Percentiles rank a stretch among this genome's conserved stretches.
phyloP scores from a whole-genome alignment of 1,284 basidiomycete species.

The Ceratobasidium sp. region DNA sequence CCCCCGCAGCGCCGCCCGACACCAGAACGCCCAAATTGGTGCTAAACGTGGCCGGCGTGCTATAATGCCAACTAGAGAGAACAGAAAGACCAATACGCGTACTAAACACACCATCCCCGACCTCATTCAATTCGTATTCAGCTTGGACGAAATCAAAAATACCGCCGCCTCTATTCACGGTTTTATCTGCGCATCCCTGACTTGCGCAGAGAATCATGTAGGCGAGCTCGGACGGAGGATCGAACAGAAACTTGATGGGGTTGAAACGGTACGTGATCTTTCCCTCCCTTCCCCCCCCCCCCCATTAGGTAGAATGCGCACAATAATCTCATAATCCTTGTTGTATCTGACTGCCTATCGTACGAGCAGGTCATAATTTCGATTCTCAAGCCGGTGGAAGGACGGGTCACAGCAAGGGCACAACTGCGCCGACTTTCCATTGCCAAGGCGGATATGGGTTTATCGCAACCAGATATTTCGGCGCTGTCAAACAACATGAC shows the following conservation, averaged over 20 bases:
- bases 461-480: background rate
- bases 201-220: conserved; percentile 16
- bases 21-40: background rate
- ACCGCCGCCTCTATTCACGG: background rate
- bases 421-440: background rate
- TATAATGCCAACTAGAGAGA: background rate
- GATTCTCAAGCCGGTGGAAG: background rate
- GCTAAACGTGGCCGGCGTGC: background rate
- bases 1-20: background rate
- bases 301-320: background rate
- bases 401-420: no score
- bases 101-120: background rate
- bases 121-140: conserved; percentile 11
- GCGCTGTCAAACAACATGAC: background rate
- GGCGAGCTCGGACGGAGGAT: background rate
- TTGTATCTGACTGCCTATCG: background rate
- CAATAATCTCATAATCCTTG: no score
- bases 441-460: background rate
- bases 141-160: background rate
- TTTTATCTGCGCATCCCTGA: background rate
- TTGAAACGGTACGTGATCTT: conserved; percentile 5
- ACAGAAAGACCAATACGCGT: no score
- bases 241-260: conserved; percentile 3
- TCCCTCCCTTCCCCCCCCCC: no score
- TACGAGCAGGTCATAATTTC: background rate